A percentile compares a stretch with the other conserved stretches of the same genome.
Evolutionary conservation across 805 yeast species (phyloP).

Genomic region (Vanderwaltozyma yarrowii): DNA sequence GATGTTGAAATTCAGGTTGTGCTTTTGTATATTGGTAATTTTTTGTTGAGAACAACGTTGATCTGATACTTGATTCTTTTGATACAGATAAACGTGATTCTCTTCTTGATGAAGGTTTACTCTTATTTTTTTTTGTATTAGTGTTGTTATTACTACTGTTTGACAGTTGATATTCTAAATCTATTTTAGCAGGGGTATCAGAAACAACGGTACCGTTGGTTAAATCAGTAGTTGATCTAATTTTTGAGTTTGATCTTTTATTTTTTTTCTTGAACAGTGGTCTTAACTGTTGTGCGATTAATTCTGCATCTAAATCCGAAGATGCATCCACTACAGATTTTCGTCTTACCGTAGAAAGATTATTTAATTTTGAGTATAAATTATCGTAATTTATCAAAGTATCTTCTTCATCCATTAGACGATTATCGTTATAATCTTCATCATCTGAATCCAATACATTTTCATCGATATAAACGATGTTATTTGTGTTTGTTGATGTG

Average conservation of each 20-base stretch:
- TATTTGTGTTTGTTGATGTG: too few relatives aligned
- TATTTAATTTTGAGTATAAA: neutral
- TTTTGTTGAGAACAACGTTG: conserved; percentile 15
- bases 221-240: neutral
- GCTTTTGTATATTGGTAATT: neutral
- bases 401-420: conserved; percentile 1
- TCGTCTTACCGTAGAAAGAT: conserved; percentile 9
- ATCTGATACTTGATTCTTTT: conserved; percentile 25
- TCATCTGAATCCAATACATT: conserved; percentile 28
- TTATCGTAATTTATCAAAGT: neutral
- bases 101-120: conserved; percentile 23
- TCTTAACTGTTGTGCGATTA: conserved; percentile 9
- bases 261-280: conserved; percentile 8
- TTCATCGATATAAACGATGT: conserved; percentile 29
- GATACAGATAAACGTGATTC: conserved; percentile 29
- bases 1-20: neutral
- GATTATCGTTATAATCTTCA: conserved; percentile 19
- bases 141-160: neutral
- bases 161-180: conserved; percentile 2
- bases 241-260: conserved; percentile 12
- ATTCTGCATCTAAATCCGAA: conserved; percentile 12
- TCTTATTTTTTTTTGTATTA: conserved; percentile 5
- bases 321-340: conserved; percentile 20
- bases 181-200: conserved; percentile 7
- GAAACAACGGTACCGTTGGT: neutral